Evolutionary conservation across 129 eudicot species (phyloP).

Genomic region (Flaveria sonorensis): DNA sequence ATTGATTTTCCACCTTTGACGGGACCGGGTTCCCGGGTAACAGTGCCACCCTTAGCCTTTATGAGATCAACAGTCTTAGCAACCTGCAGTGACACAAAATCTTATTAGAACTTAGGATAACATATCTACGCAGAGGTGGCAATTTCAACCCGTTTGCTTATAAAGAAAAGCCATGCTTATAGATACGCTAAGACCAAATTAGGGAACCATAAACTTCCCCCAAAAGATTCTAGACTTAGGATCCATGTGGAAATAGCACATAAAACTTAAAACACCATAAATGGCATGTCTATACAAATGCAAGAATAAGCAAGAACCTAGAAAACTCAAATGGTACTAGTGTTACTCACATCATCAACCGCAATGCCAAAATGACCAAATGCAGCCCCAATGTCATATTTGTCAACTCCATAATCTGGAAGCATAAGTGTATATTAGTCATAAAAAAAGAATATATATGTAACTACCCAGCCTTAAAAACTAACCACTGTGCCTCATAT

Average conservation of each 20-base stretch:
- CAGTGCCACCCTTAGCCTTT: constrained; percentile 96
- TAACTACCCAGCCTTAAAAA: neutral
- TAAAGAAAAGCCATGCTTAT: neutral
- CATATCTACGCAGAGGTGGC: neutral
- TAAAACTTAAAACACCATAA: constrained; percentile 1
- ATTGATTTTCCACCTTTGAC: constrained; percentile 90
- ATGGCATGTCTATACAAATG: neutral
- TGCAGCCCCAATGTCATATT: constrained; percentile 82
- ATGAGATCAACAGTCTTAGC: constrained; percentile 85
- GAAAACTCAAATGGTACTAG: constrained; percentile 3
- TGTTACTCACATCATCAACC: constrained; percentile 77
- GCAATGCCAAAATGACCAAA: constrained; percentile 96
- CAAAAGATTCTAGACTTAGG: neutral
- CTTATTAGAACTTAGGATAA: neutral
- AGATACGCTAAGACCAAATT: constrained; percentile 8
- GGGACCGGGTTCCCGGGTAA: constrained; percentile 95
- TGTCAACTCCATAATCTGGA: constrained; percentile 91
- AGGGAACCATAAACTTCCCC: constrained; percentile 12
- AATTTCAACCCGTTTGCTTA: neutral
- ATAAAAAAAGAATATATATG: constrained; percentile 1
- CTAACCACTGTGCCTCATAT: constrained; percentile 20
- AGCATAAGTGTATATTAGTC: constrained; percentile 30
- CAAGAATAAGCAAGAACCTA: constrained; percentile 10
- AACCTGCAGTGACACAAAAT: constrained; percentile 47
- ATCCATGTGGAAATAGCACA: neutral